phyloP scores from a whole-genome alignment of 331 rosid genomes.

The Quercus phellos region DNA sequence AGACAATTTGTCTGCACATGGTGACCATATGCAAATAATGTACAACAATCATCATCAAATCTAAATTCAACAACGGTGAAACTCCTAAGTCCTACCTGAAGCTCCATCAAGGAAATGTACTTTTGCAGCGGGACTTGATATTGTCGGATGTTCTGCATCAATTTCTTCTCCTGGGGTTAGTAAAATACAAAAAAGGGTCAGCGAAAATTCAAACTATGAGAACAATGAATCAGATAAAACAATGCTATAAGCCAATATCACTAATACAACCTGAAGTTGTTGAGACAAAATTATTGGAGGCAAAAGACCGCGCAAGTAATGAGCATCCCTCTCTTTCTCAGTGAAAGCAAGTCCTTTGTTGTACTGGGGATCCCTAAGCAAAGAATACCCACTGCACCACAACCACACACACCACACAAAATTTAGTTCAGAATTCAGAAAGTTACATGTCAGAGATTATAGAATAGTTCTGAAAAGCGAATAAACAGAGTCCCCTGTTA shows the following conservation, averaged over 20 bases:
- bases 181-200: background rate
- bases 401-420: background rate
- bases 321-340: slow-evolving; percentile 94
- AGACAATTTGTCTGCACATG: background rate
- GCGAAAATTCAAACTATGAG: background rate
- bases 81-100: slow-evolving; percentile 54
- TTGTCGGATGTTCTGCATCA: slow-evolving; percentile 61
- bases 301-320: slow-evolving; percentile 88
- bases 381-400: slow-evolving; percentile 63
- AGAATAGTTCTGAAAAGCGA: background rate
- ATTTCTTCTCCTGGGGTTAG: slow-evolving; percentile 59
- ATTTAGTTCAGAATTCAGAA: background rate
- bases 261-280: slow-evolving; percentile 67
- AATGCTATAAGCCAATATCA: background rate
- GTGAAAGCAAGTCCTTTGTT: slow-evolving; percentile 90
- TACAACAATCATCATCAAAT: background rate
- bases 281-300: slow-evolving; percentile 67
- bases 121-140: slow-evolving; percentile 82
- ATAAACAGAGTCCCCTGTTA: background rate
- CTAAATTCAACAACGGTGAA: background rate
- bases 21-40: background rate
- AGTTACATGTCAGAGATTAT: background rate
- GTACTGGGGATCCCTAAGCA: slow-evolving; percentile 87
- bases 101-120: slow-evolving; percentile 89
- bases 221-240: background rate